Conservation (phyloP, 148 eudicot genomes). For the Cornus florida region DNA sequence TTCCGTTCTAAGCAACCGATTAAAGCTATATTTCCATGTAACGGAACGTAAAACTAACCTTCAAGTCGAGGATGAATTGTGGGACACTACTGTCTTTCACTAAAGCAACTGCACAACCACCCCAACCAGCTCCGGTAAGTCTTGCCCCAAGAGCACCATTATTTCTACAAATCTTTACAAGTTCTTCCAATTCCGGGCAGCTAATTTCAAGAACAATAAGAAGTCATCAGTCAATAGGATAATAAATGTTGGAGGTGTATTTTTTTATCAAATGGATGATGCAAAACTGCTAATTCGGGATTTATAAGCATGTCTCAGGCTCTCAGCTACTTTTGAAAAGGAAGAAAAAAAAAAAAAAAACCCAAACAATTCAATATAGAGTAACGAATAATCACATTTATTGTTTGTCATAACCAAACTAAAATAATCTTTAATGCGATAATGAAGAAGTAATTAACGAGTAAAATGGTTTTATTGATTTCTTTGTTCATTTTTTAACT, state of each 20-base stretch:
- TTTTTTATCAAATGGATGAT: no score
- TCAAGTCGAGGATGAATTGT: slow-evolving; percentile 80
- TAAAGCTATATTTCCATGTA: no score
- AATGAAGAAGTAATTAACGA: background rate
- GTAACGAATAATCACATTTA: no score
- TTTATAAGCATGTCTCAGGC: no score
- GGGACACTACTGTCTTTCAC: slow-evolving; percentile 84
- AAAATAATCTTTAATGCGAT: background rate
- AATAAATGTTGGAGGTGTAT: no score
- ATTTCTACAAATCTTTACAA: slow-evolving; percentile 67
- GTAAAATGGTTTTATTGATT: background rate
- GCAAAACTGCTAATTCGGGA: no score
- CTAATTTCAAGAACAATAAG: slow-evolving; percentile 24
- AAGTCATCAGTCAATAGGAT: background rate
- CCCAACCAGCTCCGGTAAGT: slow-evolving; percentile 99
- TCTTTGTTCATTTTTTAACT: background rate
- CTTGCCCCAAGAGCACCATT: slow-evolving; percentile 93
- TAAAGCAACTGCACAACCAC: slow-evolving; percentile 91
- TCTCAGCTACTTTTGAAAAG: no score
- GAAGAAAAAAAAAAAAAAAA: no score
- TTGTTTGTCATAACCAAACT: no score
- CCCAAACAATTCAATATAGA: no score
- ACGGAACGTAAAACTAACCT: slow-evolving; percentile 38
- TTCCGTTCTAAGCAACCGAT: no score
- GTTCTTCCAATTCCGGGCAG: slow-evolving; percentile 94